Evolutionary conservation across 345 rosid genomes (phyloP), one percentile per base, ranked within the genome.

Genomic region (Lepidium sativum): DNA sequence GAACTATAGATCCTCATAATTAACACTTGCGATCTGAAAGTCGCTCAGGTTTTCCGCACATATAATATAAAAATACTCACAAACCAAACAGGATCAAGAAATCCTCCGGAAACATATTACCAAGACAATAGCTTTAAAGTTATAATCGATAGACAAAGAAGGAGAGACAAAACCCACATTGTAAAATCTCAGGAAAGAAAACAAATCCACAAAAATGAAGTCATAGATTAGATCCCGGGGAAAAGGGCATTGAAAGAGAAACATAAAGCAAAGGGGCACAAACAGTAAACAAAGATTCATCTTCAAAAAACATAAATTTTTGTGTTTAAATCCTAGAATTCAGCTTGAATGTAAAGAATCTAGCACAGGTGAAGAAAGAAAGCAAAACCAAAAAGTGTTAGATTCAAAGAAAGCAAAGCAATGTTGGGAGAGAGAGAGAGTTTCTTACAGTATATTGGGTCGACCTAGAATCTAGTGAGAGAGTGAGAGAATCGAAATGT

Each of bases 21-120:
- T n/a, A n/a, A n/a, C n/a, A n/a, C n/a, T n/a, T n/a, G n/a, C 52
- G 66, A 69, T 69, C 68, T 52, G 54, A 52, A 39, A 32, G 20
- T 20, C 11, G 20, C 18, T 31, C 2, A 4, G n/a, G 0, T 41
- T 6, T n/a, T 9, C 49, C 1, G 40, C 29, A 20, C 50, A 11
- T 9, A 18, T 5, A 11, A 37, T 25, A 9, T 6, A 18, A 4
- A 37, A 27, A 47, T 34, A 43, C 13, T 2, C 41, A 25, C 16
- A 45, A 18, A 45, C 10, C 8, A 37, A 6, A 67, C 13, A 23
- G 35, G 38, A 47, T 47, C 25, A 48, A 68, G 23, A 15, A 38
- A 57, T 14, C 20, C 50, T 21, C 44, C 3, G 3, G 25, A 23
- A 4, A 16, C 15, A 38, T 5, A 25, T 67, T 14, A 25, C 18